phyloP scores from a whole-genome alignment of 176 grass and related monocot species.

The maize (Zea mays) region Zm-B73-REFERENCE-NAM-5.0 NC_050104.1:157270001-157270500 shows the following conservation, averaged over 20 bases:
- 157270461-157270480: conserved; percentile 3
- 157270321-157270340: neutral
- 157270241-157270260: conserved; percentile 19
- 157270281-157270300: conserved; percentile 26
- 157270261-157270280: conserved; percentile 5
- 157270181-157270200: conserved; percentile 32
- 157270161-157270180: conserved; percentile 32
- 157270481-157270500: neutral
- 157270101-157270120: too few species aligned
- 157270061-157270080: conserved; percentile 47
- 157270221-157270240: conserved; percentile 29
- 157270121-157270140: neutral
- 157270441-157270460: conserved; percentile 14
- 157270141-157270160: too few species aligned
- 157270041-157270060: conserved; percentile 50
- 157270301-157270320: conserved; percentile 30
- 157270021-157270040: conserved; percentile 41
- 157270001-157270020: conserved; percentile 49
- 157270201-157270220: conserved; percentile 39
- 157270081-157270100: conserved; percentile 59
- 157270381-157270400: conserved; percentile 33
- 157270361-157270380: neutral
- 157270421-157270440: conserved; percentile 2
- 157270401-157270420: conserved; percentile 32
- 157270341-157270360: neutral